Base-by-base conservation (phyloP, 306 rosid genomes). In the Dryas octopetala region DNA sequence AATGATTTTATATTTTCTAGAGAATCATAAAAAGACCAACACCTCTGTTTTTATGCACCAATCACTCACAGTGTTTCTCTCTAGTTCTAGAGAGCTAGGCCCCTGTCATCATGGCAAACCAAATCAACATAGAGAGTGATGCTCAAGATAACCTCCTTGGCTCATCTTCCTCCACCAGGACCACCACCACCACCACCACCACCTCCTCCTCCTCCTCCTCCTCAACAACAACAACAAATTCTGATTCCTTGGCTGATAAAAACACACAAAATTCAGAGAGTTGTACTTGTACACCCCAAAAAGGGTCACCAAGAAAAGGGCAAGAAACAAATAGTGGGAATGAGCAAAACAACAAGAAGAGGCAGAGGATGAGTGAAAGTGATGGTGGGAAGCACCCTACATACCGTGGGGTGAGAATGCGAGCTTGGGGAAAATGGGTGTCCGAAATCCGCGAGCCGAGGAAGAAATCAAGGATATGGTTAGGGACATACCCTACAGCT, bases 381-480 rank as follows among this genome's bases (percentile, higher is more conserved):
- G 28, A 15, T 5, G 88, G 82, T 0, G 73, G 47, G 4, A 82
- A 80, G 64, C 96, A 89, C 73, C 89, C 85, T 0, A 85, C 89
- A 0, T 93, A 78, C 69, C 82, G 98, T 2, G 98, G 98, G 6
- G 98, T 93, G 12, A 76, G 98, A 47, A 91, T 77, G 93, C 85
- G 98, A 0, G 83, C 57, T 28, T 93, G 98, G 98, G 98, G 97
- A 0, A 93, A 88, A 80, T 93, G 89, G 93, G 98, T 93, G 40
- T 93, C 94, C 1, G 98, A 93, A 81, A 93, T 93, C 55, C 85
- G 98, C 0, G 96, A 93, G 80, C 98, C 98, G 11, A 89, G 88
- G 59, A 93, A 93, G 86, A 93, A 93, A 66, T 88, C 96, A 1
- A 88, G 98, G 70, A 93, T 93, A 70, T 93, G 98, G 98, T 88